These are phyloP conservation scores for Mortierella sp. DNA, from an alignment of 371 early-diverging fungal species.

Conservation along the genomic window DNA sequence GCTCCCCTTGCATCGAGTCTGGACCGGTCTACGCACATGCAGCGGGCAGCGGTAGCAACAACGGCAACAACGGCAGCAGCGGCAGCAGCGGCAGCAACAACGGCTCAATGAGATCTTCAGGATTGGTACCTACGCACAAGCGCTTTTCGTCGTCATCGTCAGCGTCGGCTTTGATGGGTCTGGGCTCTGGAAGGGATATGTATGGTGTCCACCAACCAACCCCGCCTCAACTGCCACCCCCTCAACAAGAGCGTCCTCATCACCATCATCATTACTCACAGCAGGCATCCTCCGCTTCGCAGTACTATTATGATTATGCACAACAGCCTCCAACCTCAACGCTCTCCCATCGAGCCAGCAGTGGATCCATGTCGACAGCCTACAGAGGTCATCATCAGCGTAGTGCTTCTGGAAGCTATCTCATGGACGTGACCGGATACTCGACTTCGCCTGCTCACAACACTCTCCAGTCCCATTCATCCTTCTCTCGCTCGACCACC, in stretches of 20 bases:
- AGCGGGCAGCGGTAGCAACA: not conserved
- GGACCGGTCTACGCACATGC: not conserved
- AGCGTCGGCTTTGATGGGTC: slow-evolving; percentile 16
- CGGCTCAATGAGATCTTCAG: not conserved
- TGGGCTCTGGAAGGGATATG: slow-evolving; percentile 16
- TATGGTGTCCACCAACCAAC: slow-evolving; percentile 23
- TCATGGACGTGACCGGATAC: slow-evolving; percentile 24
- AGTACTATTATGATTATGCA: too few species aligned
- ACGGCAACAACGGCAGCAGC: not conserved
- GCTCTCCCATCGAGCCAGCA: slow-evolving; percentile 26
- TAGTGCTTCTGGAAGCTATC: slow-evolving; percentile 38
- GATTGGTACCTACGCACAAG: slow-evolving; percentile 24
- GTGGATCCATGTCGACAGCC: slow-evolving; percentile 21
- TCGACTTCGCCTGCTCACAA: slow-evolving; percentile 3
- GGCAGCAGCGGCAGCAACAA: not conserved
- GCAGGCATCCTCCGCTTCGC: not conserved
- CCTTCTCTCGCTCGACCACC: not conserved
- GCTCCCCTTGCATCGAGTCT: slow-evolving; percentile 18
- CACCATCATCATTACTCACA: slow-evolving; percentile 10
- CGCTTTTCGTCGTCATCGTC: slow-evolving; percentile 40
- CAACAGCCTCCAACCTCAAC: not conserved
- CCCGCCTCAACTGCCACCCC: not conserved
- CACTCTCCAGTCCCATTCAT: not conserved
- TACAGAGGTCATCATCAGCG: slow-evolving; percentile 37
- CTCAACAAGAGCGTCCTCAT: slow-evolving; percentile 9